Conservation (phyloP, 257 asterid species). For the Solanum paucissectum region DNA sequence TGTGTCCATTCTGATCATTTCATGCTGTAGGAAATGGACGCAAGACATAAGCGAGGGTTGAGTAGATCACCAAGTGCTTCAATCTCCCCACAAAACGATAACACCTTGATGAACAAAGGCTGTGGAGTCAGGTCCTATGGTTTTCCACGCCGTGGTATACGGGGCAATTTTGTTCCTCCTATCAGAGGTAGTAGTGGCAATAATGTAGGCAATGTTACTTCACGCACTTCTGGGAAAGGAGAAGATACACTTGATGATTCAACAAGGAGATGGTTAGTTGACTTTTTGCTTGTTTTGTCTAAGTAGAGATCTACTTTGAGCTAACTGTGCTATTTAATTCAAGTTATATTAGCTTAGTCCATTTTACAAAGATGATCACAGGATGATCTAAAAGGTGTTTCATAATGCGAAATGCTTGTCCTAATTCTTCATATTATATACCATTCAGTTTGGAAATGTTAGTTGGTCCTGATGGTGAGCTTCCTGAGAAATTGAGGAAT, state of each 20-base stretch:
- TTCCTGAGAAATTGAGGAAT: constrained; percentile 93
- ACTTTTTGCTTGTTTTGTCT: neutral
- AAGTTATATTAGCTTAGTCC: neutral
- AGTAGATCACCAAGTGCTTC: constrained; percentile 70
- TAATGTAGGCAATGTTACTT: constrained; percentile 49
- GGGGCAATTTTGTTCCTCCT: constrained; percentile 94
- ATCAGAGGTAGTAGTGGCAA: constrained; percentile 72
- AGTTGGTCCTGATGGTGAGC: constrained; percentile 95
- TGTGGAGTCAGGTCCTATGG: constrained; percentile 69
- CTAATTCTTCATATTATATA: neutral
- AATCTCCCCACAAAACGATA: constrained; percentile 69
- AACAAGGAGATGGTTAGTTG: constrained; percentile 64
- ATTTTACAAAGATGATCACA: neutral
- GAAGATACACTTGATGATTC: constrained; percentile 87
- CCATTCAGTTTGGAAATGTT: constrained; percentile 72
- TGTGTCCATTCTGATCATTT: neutral
- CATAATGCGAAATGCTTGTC: neutral
- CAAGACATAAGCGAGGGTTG: constrained; percentile 67
- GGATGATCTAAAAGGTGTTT: neutral
- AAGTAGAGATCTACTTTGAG: neutral
- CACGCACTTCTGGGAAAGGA: constrained; percentile 61
- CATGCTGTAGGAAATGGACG: constrained; percentile 78
- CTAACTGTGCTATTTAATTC: neutral
- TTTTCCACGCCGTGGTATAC: constrained; percentile 72
- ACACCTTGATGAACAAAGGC: constrained; percentile 38